Percentiles rank a stretch among this genome's conserved stretches.
These are phyloP conservation scores for Clitoria ternatea DNA, from an alignment of 306 rosid species.

Conservation along the genomic window DNA sequence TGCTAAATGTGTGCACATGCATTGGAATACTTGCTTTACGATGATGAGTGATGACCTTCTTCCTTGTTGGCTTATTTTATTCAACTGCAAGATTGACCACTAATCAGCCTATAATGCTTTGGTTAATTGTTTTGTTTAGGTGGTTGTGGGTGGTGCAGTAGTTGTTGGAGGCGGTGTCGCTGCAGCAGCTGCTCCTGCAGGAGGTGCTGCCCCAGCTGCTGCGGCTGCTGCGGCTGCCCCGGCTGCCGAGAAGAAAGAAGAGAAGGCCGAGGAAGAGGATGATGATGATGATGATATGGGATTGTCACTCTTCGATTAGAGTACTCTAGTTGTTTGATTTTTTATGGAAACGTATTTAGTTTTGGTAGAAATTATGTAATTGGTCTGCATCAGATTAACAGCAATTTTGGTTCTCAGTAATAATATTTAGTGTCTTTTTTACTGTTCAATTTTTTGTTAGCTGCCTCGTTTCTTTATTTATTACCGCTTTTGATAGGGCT, in stretches of 20 bases:
- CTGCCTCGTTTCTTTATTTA: background rate
- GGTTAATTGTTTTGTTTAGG: conserved; percentile 27
- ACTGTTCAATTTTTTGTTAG: background rate
- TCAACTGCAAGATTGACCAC: background rate
- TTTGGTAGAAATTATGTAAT: conserved; percentile 13
- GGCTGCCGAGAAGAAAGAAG: conserved; percentile 41
- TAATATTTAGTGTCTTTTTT: background rate
- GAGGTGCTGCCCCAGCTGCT: conserved; percentile 45
- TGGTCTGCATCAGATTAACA: conserved; percentile 12
- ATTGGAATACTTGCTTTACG: background rate
- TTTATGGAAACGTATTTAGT: background rate
- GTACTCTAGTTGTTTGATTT: background rate
- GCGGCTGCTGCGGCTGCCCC: conserved; percentile 37
- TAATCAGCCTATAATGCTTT: background rate
- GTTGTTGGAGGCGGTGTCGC: conserved; percentile 43
- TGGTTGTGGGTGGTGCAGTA: conserved; percentile 59
- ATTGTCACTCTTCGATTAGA: conserved; percentile 67
- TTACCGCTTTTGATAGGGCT: background rate
- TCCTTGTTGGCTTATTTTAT: background rate
- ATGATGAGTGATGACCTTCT: background rate
- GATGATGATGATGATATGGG: conserved; percentile 77
- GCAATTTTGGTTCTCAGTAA: background rate
- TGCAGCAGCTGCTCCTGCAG: conserved; percentile 43
- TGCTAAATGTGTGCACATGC: background rate
- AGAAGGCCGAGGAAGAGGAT: conserved; percentile 69